phyloP scores from a whole-genome alignment of 176 grass and related monocot genomes.

The Rhynchospora tenuis region DNA sequence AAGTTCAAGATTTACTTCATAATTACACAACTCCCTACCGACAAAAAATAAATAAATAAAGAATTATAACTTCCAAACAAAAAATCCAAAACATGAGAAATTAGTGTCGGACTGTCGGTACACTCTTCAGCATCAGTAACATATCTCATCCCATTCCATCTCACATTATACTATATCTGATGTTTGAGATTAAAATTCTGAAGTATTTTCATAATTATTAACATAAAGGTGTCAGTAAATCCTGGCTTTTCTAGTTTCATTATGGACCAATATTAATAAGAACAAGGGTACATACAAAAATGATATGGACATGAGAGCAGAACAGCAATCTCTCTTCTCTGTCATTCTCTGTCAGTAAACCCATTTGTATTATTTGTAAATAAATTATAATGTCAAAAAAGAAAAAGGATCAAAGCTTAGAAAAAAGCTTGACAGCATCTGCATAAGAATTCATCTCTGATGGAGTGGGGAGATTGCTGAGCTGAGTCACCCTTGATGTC shows the following conservation, averaged over 20 bases:
- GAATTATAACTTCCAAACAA: no score
- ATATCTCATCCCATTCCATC: background rate
- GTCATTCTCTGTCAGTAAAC: background rate
- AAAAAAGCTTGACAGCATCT: constrained; percentile 42
- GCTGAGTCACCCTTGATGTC: constrained; percentile 46
- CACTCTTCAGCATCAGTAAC: background rate
- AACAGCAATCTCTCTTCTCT: background rate
- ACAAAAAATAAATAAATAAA: no score
- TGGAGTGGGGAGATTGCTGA: constrained; percentile 42
- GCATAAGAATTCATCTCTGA: constrained; percentile 27
- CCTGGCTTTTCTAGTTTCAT: background rate
- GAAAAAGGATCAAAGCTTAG: constrained; percentile 42
- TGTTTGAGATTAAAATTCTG: background rate
- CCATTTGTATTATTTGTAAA: background rate
- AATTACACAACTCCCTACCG: no score
- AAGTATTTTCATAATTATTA: background rate
- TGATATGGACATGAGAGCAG: background rate
- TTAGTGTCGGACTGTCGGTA: background rate
- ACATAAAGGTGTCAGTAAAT: background rate
- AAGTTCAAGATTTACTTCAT: no score
- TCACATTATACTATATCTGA: background rate
- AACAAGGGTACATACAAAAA: background rate
- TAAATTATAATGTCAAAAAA: background rate
- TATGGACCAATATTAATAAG: background rate
- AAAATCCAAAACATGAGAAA: background rate